Percentiles rank a stretch among this genome's conserved stretches.
Evolutionary conservation across 176 grass and related monocot genomes (phyloP).

Genomic region (Carex cristatella): DNA sequence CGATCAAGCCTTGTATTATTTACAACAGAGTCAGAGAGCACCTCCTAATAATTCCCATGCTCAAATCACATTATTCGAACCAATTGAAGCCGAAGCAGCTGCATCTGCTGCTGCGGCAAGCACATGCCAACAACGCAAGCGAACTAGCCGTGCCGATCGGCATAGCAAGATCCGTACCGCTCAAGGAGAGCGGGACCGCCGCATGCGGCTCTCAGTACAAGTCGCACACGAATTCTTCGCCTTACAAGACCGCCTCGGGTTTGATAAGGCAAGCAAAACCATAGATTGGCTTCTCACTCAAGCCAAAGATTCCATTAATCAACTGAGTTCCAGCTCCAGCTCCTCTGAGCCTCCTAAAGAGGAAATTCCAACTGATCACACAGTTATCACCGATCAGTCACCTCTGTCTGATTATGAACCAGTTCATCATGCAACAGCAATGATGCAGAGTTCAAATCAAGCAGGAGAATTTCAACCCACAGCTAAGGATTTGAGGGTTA

Average conservation of each 20-base stretch:
- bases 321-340: slow-evolving; percentile 10
- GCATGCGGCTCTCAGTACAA: slow-evolving; percentile 81
- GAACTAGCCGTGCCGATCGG: slow-evolving; percentile 53
- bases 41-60: neutral
- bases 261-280: slow-evolving; percentile 94
- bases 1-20: neutral
- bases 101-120: neutral
- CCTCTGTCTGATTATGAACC: neutral
- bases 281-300: slow-evolving; percentile 84
- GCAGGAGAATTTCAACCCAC: neutral
- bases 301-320: slow-evolving; percentile 69
- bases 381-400: neutral
- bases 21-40: neutral
- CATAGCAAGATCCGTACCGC: slow-evolving; percentile 97
- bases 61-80: slow-evolving; percentile 1
- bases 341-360: neutral
- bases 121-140: slow-evolving; percentile 33
- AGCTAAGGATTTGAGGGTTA: slow-evolving; percentile 24
- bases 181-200: slow-evolving; percentile 69
- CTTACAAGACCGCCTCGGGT: slow-evolving; percentile 82
- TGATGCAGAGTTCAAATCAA: neutral
- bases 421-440: neutral
- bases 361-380: neutral
- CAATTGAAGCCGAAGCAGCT: neutral
- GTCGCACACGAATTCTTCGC: slow-evolving; percentile 75